Evolutionary conservation across 2,329 filamentous ascomycete genomes (phyloP), one percentile per base, ranked within the genome.

Genomic region (Neocatenulostroma microsporum): DNA sequence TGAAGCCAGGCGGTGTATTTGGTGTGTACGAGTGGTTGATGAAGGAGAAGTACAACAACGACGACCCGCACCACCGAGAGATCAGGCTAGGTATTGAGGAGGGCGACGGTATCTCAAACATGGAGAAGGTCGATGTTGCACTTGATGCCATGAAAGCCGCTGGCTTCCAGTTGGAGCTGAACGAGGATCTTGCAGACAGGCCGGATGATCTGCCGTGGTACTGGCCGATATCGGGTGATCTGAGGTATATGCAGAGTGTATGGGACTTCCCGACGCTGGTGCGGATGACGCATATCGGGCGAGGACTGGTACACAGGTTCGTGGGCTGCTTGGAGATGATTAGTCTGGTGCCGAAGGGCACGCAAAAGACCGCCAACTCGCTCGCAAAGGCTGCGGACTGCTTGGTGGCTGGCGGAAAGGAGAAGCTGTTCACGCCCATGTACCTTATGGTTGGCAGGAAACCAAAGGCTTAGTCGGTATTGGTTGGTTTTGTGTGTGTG

Each of bases 11-110:
- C 42, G 89, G 91, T 62, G 72, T 86, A 34, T 98, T 96, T 54
- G 91, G 89, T 58, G 89, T 96, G 35, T 98, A 96, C 67, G 91
- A 98, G 66, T 96, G 91, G 91, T 73, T 96, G 57, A 96, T 98
- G 91, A 96, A 88, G 5, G 88, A 95, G 46, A 70, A 80, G 17
- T 98, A 95, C 66, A 83, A 96, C 68, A 89, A 94, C 60, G 72
- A 82, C 42, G 87, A 95, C 72, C 63, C 84, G 1, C 72, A 79
- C 55, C 91, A 96, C 69, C 83, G 87, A 49, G 78, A 84, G 60
- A 91, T 96, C 57, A 84, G 91, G 47, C 78, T 95, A 13, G 88
- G 83, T 47, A 98, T 98, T 48, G 91, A 98, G 71, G 80, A 86
- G 60, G 91, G 91, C 55, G 82, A 96, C 57, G 91, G 91, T 51